Percentiles rank a stretch among this genome's conserved stretches.
These are phyloP conservation scores for Aquilaria agallochum DNA, from an alignment of 441 rosid genomes.

Conservation along the genomic window DNA sequence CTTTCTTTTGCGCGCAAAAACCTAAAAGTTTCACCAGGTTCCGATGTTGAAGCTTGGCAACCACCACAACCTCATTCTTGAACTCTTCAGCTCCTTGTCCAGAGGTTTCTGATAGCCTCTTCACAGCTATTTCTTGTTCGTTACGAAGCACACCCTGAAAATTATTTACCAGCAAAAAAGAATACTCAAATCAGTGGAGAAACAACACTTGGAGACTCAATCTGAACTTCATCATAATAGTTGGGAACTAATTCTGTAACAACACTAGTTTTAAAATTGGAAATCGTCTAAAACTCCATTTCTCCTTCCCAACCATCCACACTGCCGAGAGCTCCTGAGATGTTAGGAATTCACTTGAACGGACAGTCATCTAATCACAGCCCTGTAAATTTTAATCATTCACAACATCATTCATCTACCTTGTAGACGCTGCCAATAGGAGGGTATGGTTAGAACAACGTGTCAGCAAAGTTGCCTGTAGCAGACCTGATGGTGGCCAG, in stretches of 20 bases:
- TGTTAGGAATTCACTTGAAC: too few relatives aligned
- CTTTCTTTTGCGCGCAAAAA: conserved; percentile 30
- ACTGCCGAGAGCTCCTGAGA: too few relatives aligned
- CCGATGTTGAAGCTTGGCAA: conserved; percentile 47
- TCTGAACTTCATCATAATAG: background rate
- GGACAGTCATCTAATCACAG: too few relatives aligned
- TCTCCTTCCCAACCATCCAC: too few relatives aligned
- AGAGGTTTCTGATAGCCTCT: conserved; percentile 33
- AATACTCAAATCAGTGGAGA: too few relatives aligned
- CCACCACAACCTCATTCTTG: conserved; percentile 35
- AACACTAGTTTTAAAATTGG: too few relatives aligned
- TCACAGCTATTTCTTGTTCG: conserved; percentile 38
- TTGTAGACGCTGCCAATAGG: conserved; percentile 23
- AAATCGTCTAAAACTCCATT: too few relatives aligned
- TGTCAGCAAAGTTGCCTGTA: conserved; percentile 18
- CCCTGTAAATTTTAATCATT: too few relatives aligned
- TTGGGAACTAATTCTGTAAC: background rate
- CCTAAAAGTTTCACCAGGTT: conserved; percentile 45
- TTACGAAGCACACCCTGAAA: conserved; percentile 33
- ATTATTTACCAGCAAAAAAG: background rate
- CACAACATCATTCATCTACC: background rate
- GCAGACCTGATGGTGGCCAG: conserved; percentile 9
- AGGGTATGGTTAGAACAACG: too few relatives aligned
- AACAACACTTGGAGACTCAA: too few relatives aligned
- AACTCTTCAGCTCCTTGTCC: conserved; percentile 40